Evolutionary conservation across 108 stramenopile genomes (phyloP).

Genomic region (Nannochloropsis gaditana): DNA sequence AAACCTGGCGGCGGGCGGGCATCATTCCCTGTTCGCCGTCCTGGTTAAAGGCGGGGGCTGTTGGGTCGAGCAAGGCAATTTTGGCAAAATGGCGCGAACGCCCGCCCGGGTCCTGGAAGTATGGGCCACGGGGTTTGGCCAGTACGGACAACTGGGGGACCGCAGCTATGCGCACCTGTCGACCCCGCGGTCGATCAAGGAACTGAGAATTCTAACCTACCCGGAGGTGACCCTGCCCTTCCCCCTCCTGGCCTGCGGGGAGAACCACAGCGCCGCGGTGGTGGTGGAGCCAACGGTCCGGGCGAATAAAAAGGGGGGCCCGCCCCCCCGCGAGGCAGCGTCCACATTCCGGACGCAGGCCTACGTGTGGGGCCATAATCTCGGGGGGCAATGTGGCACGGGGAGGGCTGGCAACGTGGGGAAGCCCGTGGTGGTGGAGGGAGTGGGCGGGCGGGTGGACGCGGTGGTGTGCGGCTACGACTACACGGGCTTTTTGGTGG

Average conservation of each 20-base stretch:
- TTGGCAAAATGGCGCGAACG: neutral
- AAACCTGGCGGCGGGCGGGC: neutral
- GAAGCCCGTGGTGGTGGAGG: neutral
- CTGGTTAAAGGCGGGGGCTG: neutral
- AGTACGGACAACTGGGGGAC: slow-evolving; percentile 13
- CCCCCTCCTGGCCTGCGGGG: neutral
- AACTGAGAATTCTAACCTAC: neutral
- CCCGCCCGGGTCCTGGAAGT: neutral
- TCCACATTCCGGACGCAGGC: neutral
- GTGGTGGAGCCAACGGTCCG: neutral
- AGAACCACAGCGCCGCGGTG: neutral
- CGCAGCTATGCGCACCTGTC: neutral
- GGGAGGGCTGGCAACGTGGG: neutral
- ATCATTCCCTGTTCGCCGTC: neutral
- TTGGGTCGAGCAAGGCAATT: neutral
- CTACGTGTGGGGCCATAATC: neutral
- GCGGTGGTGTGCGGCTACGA: slow-evolving; percentile 6
- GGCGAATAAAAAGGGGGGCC: neutral
- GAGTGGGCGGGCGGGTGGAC: neutral
- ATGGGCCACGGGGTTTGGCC: neutral
- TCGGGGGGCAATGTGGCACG: neutral
- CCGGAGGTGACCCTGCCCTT: neutral
- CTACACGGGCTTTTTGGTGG: slow-evolving; percentile 6
- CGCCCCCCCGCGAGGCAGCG: neutral
- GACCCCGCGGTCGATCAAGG: neutral